Evolutionary conservation across 495 filamentous ascomycete genomes (phyloP).

Genomic region (Hyaloscypha bicolor): DNA sequence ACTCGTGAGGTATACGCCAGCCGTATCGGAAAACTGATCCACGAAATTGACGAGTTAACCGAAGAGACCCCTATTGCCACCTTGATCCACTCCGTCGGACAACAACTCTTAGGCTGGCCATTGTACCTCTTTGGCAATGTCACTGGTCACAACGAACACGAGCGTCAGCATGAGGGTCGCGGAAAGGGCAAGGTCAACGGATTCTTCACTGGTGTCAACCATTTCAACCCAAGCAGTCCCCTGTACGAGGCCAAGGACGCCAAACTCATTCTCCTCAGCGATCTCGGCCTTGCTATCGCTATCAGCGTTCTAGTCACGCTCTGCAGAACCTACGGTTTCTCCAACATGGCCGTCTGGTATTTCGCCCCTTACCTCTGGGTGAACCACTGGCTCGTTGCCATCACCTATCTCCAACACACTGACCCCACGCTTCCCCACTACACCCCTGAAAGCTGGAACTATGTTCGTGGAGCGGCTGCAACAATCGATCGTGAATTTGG

Average conservation of each 20-base stretch:
- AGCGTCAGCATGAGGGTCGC: conserved; percentile 80
- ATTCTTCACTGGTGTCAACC: conserved; percentile 80
- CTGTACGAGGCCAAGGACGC: conserved; percentile 90
- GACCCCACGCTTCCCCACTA: conserved; percentile 88
- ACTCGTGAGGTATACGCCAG: conserved; percentile 75
- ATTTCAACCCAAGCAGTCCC: conserved; percentile 86
- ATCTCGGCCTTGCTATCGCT: conserved; percentile 71
- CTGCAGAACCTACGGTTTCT: conserved; percentile 75
- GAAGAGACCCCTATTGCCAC: conserved; percentile 95
- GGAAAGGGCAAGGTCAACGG: conserved; percentile 91
- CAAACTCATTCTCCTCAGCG: conserved; percentile 79
- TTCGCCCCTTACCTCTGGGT: conserved; percentile 95
- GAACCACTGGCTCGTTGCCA: conserved; percentile 93
- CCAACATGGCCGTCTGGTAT: conserved; percentile 92
- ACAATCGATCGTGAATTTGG: conserved; percentile 91
- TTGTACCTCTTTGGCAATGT: conserved; percentile 86
- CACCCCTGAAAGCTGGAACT: conserved; percentile 75
- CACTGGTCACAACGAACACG: conserved; percentile 92
- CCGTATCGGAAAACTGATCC: conserved; percentile 65
- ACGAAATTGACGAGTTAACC: conserved; percentile 82
- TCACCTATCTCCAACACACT: conserved; percentile 91
- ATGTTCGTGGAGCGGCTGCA: conserved; percentile 79
- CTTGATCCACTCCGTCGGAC: conserved; percentile 66
- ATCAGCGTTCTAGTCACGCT: conserved; percentile 55
- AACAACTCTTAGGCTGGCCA: conserved; percentile 91